phyloP scores from a whole-genome alignment of 129 eudicot genomes.

The Logfia minima region DNA sequence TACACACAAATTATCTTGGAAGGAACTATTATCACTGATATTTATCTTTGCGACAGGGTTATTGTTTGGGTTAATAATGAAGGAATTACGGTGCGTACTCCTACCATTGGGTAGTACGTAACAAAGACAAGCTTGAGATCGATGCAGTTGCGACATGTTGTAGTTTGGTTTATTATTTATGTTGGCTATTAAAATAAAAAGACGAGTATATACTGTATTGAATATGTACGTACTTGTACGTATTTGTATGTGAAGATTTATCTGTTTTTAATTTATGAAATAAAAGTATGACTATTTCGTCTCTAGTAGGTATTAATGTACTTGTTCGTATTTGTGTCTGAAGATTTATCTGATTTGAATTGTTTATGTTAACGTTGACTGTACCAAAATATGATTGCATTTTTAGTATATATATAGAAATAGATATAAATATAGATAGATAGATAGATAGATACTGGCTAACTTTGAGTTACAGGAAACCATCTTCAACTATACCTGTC shows the following conservation, averaged over 20 bases:
- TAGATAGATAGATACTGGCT: too few species aligned
- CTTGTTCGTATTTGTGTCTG: too few species aligned
- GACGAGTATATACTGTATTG: background rate
- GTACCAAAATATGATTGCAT: too few species aligned
- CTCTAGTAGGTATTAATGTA: too few species aligned
- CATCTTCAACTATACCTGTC: too few species aligned
- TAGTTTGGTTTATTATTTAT: background rate
- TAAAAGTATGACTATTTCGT: too few species aligned
- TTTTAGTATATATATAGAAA: too few species aligned
- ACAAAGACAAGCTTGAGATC: background rate
- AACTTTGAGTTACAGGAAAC: too few species aligned
- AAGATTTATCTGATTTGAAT: too few species aligned
- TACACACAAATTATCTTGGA: constrained; percentile 14
- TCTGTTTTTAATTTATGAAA: background rate
- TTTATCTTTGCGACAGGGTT: constrained; percentile 35
- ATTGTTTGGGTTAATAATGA: constrained; percentile 26
- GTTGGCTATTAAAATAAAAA: background rate
- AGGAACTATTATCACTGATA: constrained; percentile 19
- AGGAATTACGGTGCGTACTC: constrained; percentile 7
- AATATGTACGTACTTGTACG: too few species aligned
- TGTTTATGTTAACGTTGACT: too few species aligned
- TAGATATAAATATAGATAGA: too few species aligned
- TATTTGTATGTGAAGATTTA: background rate
- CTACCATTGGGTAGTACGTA: constrained; percentile 20
- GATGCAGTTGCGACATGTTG: background rate